Evolutionary conservation across 2,329 filamentous ascomycete species (phyloP).

Genomic region (Bisporella sp.): DNA sequence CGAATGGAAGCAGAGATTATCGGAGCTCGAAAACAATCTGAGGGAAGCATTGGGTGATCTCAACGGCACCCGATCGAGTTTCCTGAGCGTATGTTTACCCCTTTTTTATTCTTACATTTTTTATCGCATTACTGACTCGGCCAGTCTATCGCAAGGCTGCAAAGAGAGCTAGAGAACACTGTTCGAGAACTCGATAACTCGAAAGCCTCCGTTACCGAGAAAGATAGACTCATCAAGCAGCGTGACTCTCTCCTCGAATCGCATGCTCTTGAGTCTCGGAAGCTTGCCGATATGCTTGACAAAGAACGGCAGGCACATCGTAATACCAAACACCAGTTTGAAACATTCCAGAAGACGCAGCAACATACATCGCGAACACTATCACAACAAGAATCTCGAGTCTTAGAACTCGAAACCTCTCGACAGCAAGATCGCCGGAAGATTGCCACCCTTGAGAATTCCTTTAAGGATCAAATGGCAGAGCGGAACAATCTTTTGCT

Average conservation of each 20-base stretch:
- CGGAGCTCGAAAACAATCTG: slow-evolving; percentile 84
- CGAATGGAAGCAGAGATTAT: slow-evolving; percentile 84
- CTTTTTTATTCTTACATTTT: background rate
- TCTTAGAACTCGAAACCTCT: slow-evolving; percentile 77
- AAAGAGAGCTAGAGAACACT: slow-evolving; percentile 80
- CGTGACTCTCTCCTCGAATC: slow-evolving; percentile 84
- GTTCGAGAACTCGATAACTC: slow-evolving; percentile 74
- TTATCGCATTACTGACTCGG: background rate
- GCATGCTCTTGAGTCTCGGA: slow-evolving; percentile 78
- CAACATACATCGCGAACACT: slow-evolving; percentile 82
- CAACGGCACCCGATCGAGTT: slow-evolving; percentile 75
- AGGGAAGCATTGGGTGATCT: slow-evolving; percentile 82
- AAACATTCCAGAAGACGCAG: slow-evolving; percentile 81
- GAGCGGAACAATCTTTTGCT: slow-evolving; percentile 87
- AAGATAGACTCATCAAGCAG: slow-evolving; percentile 82
- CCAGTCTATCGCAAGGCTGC: slow-evolving; percentile 77
- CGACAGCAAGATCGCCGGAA: slow-evolving; percentile 72
- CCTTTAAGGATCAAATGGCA: slow-evolving; percentile 77
- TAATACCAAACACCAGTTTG: slow-evolving; percentile 80
- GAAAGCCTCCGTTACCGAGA: slow-evolving; percentile 75
- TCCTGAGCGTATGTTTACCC: slow-evolving; percentile 59
- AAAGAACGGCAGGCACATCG: slow-evolving; percentile 82
- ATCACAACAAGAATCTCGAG: slow-evolving; percentile 75
- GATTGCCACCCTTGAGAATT: slow-evolving; percentile 64
- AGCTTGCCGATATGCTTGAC: slow-evolving; percentile 80